Base-by-base conservation (phyloP, 805 yeast species). In the Brettanomyces custersianus region DNA sequence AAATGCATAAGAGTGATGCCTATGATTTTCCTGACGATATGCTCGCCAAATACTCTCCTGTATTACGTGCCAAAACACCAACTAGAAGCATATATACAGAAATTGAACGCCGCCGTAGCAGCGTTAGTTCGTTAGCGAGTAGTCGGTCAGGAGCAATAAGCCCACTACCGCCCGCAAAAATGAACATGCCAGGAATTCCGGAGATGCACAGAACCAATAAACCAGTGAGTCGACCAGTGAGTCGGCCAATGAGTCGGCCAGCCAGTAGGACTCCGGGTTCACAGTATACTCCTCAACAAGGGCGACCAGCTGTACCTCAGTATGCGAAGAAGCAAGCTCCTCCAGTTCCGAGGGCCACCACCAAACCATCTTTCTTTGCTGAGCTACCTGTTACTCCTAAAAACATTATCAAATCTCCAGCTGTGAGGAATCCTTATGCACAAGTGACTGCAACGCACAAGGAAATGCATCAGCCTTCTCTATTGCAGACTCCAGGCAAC, bases 11-110 rank as follows among this genome's bases (percentile, higher is more conserved):
- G 51, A 70, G 78, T n/a, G 85, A 80, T 57, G 86, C 87, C 0
- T 81, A 79, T 46, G 92, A 81, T 49, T 79, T 81, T 48, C 90
- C 90, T 1, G 59, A 63, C 16, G 74, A 66, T 31, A 51, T 81
- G 30, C 57, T 79, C 10, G 58, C 68, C 2, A 63, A 60, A 17
- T 63, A 48, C 20, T 41, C 45, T 29, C 61, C 39, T 42, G 64
- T 53, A 60, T 71, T 48, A 47, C 68, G 43, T 43, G 68, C 52
- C 31, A 72, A 52, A 35, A 55, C 45, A 20, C 60, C 47, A 36
- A 46, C 49, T 33, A 41, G 45, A 22, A 56, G 46, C 33, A 47
- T 57, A 12, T 57, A 57, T 36, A 49, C 59, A 2, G 37, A 40
- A 34, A 38, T 54, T 10, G 61, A 56, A n/a, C n/a, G n/a, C n/a